Evolutionary conservation across 257 asterid species (phyloP).

Genomic region (Fraxinus pennsylvanica): DNA sequence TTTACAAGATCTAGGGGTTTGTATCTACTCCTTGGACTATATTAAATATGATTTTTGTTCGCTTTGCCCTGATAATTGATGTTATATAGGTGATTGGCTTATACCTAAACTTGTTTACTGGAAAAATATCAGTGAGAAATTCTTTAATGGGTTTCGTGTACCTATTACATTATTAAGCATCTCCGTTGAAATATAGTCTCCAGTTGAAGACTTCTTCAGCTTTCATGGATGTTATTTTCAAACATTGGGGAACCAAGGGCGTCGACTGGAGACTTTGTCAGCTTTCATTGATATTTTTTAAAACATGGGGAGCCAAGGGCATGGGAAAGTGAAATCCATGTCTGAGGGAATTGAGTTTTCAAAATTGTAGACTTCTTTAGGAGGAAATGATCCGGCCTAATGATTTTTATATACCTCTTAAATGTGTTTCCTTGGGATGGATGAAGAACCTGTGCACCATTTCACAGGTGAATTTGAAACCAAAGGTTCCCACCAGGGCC

Average conservation of each 20-base stretch:
- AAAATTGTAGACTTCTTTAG: not conserved
- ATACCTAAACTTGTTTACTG: not conserved
- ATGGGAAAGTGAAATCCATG: not conserved
- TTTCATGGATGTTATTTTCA: not conserved
- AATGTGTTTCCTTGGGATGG: constrained; percentile 12
- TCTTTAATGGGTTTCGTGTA: not conserved
- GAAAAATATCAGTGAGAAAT: not conserved
- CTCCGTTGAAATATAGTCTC: not conserved
- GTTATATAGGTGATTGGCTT: constrained; percentile 7
- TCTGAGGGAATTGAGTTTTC: not conserved
- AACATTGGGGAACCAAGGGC: not conserved
- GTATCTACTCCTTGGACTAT: constrained; percentile 37
- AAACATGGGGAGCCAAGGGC: too few species aligned
- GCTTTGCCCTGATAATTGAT: constrained; percentile 5
- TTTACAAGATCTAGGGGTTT: constrained; percentile 96
- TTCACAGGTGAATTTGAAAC: constrained; percentile 87
- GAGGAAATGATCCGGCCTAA: not conserved
- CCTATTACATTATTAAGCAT: not conserved
- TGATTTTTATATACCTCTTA: not conserved
- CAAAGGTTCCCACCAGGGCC: constrained; percentile 91
- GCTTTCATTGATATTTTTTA: too few species aligned
- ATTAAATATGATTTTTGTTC: not conserved
- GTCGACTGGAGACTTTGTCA: too few species aligned
- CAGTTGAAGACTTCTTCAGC: not conserved
- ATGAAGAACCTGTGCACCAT: constrained; percentile 18